Percentiles rank a stretch among this genome's conserved stretches.
Evolutionary conservation across 2,329 filamentous ascomycete genomes (phyloP).

Genomic region (Botrytis fabae): DNA sequence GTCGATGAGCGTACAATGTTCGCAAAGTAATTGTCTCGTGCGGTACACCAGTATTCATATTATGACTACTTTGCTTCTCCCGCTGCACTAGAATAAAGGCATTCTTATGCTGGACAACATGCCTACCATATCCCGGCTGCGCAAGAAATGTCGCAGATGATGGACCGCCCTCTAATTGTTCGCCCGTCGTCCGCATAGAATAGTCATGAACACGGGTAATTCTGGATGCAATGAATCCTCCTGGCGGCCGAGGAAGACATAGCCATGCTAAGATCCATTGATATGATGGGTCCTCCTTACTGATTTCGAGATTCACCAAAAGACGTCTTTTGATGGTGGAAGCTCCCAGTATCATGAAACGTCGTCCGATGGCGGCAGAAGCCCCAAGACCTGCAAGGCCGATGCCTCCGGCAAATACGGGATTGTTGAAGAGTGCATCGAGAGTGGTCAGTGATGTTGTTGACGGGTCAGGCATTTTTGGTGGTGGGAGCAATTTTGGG

Average conservation of each 20-base stretch:
- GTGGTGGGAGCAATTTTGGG: background rate
- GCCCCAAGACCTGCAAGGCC: constrained; percentile 89
- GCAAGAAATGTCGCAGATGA: constrained; percentile 80
- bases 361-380: constrained; percentile 75
- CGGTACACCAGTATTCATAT: constrained; percentile 79
- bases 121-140: constrained; percentile 86
- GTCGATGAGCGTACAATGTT: constrained; percentile 83
- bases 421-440: constrained; percentile 63
- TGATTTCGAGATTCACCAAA: constrained; percentile 94
- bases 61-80: constrained; percentile 80
- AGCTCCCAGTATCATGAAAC: constrained; percentile 70
- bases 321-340: constrained; percentile 77
- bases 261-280: constrained; percentile 95
- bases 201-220: constrained; percentile 62
- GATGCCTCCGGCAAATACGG: constrained; percentile 71
- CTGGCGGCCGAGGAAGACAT: constrained; percentile 70
- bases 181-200: constrained; percentile 57
- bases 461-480: constrained; percentile 14
- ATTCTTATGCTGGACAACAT: constrained; percentile 82
- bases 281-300: constrained; percentile 89
- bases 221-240: constrained; percentile 49
- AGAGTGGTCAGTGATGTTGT: constrained; percentile 46
- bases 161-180: constrained; percentile 64
- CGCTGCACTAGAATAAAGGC: constrained; percentile 86
- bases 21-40: constrained; percentile 94